phyloP scores from a whole-genome alignment of 257 asterid species.

The Rubia yunnanensis region DNA sequence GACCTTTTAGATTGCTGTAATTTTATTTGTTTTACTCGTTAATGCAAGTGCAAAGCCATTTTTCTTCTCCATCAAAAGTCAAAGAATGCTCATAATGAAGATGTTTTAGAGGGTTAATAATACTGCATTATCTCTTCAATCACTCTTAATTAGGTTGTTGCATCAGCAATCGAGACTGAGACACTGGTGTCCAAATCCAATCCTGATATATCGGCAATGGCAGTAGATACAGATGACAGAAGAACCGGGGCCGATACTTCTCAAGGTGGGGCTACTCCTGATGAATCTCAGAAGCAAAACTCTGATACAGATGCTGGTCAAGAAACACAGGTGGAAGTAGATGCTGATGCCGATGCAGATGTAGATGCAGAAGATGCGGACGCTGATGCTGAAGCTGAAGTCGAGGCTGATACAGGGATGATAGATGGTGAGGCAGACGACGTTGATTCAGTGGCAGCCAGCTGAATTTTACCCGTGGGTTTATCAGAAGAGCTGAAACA shows the following conservation, averaged over 20 bases:
- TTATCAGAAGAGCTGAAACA: no score
- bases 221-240: constrained; percentile 43
- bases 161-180: constrained; percentile 50
- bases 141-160: constrained; percentile 27
- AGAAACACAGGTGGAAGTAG: constrained; percentile 59
- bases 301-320: constrained; percentile 50
- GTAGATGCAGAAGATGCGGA: constrained; percentile 21
- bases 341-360: constrained; percentile 44
- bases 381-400: constrained; percentile 24
- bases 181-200: constrained; percentile 44
- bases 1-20: not conserved
- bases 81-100: not conserved
- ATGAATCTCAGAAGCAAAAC: constrained; percentile 55
- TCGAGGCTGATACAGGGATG: constrained; percentile 30
- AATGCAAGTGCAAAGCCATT: not conserved
- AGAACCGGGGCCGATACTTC: constrained; percentile 41
- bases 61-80: not conserved
- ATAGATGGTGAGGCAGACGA: constrained; percentile 22
- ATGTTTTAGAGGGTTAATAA: not conserved
- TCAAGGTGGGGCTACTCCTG: constrained; percentile 55
- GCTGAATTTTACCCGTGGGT: not conserved
- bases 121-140: not conserved
- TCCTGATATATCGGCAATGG: constrained; percentile 37
- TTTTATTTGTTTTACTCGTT: not conserved
- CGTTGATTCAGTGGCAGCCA: constrained; percentile 31